These are phyloP conservation scores for Thyridium curvatum DNA, from an alignment of 2,329 filamentous ascomycete species.

Conservation along the genomic window DNA sequence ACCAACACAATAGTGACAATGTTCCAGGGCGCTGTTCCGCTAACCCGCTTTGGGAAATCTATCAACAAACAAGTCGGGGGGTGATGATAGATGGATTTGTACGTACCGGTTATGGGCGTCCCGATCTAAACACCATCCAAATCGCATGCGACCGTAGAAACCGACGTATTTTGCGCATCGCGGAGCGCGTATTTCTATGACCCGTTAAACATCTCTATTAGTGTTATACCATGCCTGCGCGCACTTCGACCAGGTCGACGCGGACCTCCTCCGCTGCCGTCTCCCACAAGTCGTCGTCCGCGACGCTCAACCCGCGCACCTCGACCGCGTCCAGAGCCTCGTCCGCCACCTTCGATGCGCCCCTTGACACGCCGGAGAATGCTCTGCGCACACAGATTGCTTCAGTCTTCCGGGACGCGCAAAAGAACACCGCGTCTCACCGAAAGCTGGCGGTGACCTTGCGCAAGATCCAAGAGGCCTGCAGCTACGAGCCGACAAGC, in stretches of 20 bases:
- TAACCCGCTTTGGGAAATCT: constrained; percentile 1
- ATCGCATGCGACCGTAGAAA: neutral
- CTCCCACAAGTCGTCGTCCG: constrained; percentile 31
- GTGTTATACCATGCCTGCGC: constrained; percentile 37
- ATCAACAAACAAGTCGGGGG: constrained; percentile 3
- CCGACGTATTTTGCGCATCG: too few species aligned
- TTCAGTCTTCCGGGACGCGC: constrained; percentile 70
- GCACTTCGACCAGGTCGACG: constrained; percentile 38
- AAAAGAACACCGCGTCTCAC: constrained; percentile 84
- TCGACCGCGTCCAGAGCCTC: constrained; percentile 42
- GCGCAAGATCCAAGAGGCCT: constrained; percentile 85
- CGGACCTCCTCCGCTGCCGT: constrained; percentile 33
- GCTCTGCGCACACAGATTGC: constrained; percentile 69
- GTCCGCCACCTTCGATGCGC: constrained; percentile 42
- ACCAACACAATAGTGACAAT: neutral
- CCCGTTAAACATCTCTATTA: too few species aligned
- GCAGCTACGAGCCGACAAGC: constrained; percentile 57
- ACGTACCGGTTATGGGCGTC: neutral
- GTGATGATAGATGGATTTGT: neutral
- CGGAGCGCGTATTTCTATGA: too few species aligned
- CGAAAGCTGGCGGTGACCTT: constrained; percentile 82
- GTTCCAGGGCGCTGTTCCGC: neutral
- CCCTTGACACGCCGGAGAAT: constrained; percentile 65
- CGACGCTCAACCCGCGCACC: constrained; percentile 29
- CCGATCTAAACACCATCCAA: neutral